Base-by-base conservation (phyloP, 106 monocot species). In the Amphibolis antarctica region DNA sequence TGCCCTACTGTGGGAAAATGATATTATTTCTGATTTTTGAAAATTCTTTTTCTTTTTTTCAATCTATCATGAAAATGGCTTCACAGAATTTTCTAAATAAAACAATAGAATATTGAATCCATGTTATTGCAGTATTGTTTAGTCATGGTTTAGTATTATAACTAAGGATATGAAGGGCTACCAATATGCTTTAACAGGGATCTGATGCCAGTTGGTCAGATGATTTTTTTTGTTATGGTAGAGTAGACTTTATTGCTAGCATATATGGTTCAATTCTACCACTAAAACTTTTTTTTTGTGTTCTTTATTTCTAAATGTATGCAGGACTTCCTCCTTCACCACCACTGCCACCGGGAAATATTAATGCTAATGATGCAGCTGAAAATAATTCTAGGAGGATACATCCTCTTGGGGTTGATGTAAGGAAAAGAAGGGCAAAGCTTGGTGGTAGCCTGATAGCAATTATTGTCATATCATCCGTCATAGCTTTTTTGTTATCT, bases 281-380 rank as follows among this genome's bases (percentile, higher is more conserved):
- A 24, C 24, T 24, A 49, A 49, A 49, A 49, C 11, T 3, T 49
- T 9, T n/a, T 2, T 4, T 49, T 49, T 49, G 4, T 13, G 23
- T 27, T 57, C 56, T 14, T 30, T 15, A 4, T 5, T 18, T 10
- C 14, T 26, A 28, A 43, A 59, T 66, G 29, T 67, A 51, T 71
- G 77, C 72, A 93, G 93, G 93, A n/a, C 88, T 93, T 70, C 88
- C 93, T 65, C 77, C 81, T 50, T 81, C 93, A 23, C 93, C 93
- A 22, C 93, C 93, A 26, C 53, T 66, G 18, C 69, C 72, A 75
- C 75, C 86, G 5, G 64, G 46, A 65, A 53, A 74, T 66, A 44
- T 68, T 55, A 71, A 62, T 72, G 36, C 63, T 72, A 82, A 58
- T 27, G 68, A 74, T 69, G 80, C 75, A 30, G 1, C 71, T 54